Conservation (phyloP, 1,139 yeast species). For the Barnettozyma hawaiiensis region DNA sequence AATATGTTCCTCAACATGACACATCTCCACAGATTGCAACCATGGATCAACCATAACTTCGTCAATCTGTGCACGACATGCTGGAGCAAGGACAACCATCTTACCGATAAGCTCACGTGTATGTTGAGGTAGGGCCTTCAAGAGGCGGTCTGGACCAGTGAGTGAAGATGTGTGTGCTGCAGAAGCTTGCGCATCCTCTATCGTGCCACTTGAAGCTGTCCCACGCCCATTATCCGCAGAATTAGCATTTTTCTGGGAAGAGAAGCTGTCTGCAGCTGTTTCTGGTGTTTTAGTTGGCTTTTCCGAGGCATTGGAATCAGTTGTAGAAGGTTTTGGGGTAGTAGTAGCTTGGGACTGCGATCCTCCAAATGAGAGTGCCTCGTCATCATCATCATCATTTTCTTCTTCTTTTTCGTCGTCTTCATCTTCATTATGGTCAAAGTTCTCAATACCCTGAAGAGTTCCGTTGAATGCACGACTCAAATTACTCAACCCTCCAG, state of each 20-base stretch:
- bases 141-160: constrained; percentile 63
- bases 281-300: constrained; percentile 8
- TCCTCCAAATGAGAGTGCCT: constrained; percentile 4
- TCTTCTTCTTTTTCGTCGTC: constrained; percentile 9
- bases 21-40: constrained; percentile 61
- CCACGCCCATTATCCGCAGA: constrained; percentile 23
- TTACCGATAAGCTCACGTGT: constrained; percentile 59
- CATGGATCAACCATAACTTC: constrained; percentile 79
- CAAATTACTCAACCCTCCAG: constrained; percentile 23
- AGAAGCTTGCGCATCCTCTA: neutral
- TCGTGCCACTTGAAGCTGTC: neutral
- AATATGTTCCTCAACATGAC: constrained; percentile 49
- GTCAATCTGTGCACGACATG: constrained; percentile 78
- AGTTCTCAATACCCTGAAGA: constrained; percentile 21
- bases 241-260: constrained; percentile 13
- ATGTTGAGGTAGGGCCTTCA: constrained; percentile 65
- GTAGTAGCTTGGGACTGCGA: constrained; percentile 1
- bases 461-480: constrained; percentile 32
- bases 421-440: neutral
- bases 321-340: constrained; percentile 6
- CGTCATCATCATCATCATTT: constrained; percentile 9
- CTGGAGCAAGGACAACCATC: constrained; percentile 81
- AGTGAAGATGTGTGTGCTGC: constrained; percentile 33
- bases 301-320: constrained; percentile 11
- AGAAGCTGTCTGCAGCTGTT: neutral